Evolutionary conservation across 257 asterid genomes (phyloP).

Genomic region (Ilex asprella): DNA sequence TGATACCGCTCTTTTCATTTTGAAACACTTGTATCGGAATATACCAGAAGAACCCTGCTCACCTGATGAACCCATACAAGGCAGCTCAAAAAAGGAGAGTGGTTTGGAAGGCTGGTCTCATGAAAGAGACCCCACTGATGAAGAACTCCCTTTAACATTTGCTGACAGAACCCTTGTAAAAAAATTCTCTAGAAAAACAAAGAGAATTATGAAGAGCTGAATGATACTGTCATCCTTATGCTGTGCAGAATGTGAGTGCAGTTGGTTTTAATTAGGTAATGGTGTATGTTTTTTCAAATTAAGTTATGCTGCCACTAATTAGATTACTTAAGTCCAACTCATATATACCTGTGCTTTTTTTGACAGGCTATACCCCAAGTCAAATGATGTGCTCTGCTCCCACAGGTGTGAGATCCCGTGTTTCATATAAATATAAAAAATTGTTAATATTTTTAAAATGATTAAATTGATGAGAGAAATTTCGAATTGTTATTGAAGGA

Average conservation of each 20-base stretch:
- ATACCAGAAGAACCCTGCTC: constrained; percentile 56
- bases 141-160: constrained; percentile 81
- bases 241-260: background rate
- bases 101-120: constrained; percentile 39
- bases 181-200: constrained; percentile 50
- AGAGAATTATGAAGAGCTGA: constrained; percentile 27
- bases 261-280: too few species aligned
- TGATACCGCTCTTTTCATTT: constrained; percentile 89
- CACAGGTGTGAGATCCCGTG: too few species aligned
- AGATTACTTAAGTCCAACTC: too few species aligned
- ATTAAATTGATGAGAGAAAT: too few species aligned
- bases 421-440: too few species aligned
- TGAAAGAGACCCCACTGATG: constrained; percentile 50
- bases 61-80: constrained; percentile 20
- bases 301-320: too few species aligned
- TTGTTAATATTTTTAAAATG: too few species aligned
- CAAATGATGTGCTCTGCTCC: too few species aligned
- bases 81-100: constrained; percentile 30
- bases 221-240: background rate
- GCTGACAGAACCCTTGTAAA: constrained; percentile 46
- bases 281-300: too few species aligned
- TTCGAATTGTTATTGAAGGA: too few species aligned
- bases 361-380: too few species aligned
- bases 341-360: too few species aligned
- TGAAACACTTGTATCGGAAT: constrained; percentile 77